A percentile compares a stretch with the other conserved stretches of the same genome.
phyloP scores from a whole-genome alignment of 805 yeast species.

The Torulaspora delbrueckii region DNA sequence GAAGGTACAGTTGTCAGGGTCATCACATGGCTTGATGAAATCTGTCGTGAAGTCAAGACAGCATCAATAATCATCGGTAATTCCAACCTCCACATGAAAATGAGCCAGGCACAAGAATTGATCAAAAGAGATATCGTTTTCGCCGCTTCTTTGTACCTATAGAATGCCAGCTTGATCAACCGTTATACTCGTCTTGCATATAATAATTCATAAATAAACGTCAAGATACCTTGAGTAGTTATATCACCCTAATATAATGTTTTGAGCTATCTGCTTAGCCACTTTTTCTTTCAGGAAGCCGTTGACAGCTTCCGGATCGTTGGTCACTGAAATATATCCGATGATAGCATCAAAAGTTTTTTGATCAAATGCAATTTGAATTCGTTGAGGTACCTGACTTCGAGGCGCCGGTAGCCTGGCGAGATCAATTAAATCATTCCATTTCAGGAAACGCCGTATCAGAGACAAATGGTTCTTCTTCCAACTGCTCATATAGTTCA shows the following conservation, averaged over 20 bases:
- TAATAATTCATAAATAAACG: neutral
- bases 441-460: conserved; percentile 12
- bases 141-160: conserved; percentile 85
- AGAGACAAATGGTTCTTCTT: conserved; percentile 9
- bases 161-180: neutral
- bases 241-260: conserved; percentile 11
- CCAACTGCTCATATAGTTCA: conserved; percentile 14
- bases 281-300: conserved; percentile 20
- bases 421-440: conserved; percentile 5
- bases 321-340: conserved; percentile 22
- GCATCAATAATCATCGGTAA: conserved; percentile 96
- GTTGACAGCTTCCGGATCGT: conserved; percentile 19
- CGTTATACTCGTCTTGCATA: neutral
- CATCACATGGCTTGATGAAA: conserved; percentile 87
- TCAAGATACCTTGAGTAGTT: no score
- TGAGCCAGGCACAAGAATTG: conserved; percentile 87
- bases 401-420: conserved; percentile 20
- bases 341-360: conserved; percentile 22
- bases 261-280: conserved; percentile 18
- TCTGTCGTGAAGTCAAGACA: conserved; percentile 88
- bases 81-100: conserved; percentile 78
- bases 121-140: conserved; percentile 96
- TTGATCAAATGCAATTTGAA: conserved; percentile 17
- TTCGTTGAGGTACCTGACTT: conserved; percentile 20
- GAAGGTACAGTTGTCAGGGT: conserved; percentile 98